Base-by-base conservation (phyloP, 768 basidiomycete genomes). In the Phlebiopsis flavidoalba region DNA sequence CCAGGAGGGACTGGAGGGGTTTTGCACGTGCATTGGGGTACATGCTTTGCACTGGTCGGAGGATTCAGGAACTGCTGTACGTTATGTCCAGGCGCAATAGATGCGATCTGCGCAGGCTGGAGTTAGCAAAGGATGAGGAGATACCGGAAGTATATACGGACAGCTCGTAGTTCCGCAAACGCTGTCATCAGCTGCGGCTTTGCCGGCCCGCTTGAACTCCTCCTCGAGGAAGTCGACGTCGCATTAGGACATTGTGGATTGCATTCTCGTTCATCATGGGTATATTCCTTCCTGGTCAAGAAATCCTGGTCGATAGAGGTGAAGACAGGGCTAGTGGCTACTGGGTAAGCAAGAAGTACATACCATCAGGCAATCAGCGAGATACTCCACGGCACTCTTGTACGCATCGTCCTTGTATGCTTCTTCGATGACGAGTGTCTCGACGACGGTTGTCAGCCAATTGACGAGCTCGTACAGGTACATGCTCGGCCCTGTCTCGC, bases 361-460 rank as follows among this genome's bases (percentile, higher is more conserved):
- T 60, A 98, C 97, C 88, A 95, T 91, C 33, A 98, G 77, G 61
- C 87, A 91, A 59, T 88, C 85, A 0, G 92, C 88, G 60, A 97
- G 92, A 68, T 97, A 93, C 35, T 83, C 79, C n/a, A 96, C 78
- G 14, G 97, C 95, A 48, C 86, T 88, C 63, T 83, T 84, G 72
- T 97, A 99, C 10, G 92, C 93, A 65, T 92, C 87, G 57, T 93
- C 90, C 74, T 95, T 95, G 76, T 93, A 88, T 10, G 76, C 74
- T 59, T 95, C 91, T 59, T 91, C 87, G 75, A 98, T 85, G 61
- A 81, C 83, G 65, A 88, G 85, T 60, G 85, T 93, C 72, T 98
- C 97, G 52, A 99, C 93, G 58, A 97, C 91, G 1, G 95, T 97
- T 43, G 89, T 95, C 56, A 98, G 80, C 91, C 95, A 99, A 71